Evolutionary conservation across 441 rosid species (phyloP).

Genomic region (Populus hybrid): DNA sequence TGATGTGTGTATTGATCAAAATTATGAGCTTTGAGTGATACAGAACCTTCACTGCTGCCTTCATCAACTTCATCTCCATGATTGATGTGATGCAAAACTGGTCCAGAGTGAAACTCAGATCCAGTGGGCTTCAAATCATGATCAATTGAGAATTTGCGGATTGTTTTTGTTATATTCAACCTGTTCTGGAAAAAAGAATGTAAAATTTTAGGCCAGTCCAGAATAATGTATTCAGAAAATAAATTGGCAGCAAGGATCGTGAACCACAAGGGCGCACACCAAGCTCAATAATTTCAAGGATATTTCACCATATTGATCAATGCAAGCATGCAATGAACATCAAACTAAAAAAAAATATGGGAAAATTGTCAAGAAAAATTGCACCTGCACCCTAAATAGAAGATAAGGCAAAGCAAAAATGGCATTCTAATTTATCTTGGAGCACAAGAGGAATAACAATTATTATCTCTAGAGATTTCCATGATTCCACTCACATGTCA

Average conservation of each 20-base stretch:
- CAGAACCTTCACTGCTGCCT: slow-evolving; percentile 64
- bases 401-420: neutral
- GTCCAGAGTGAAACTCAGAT: slow-evolving; percentile 74
- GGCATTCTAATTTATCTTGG: neutral
- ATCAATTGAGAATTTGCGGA: slow-evolving; percentile 91
- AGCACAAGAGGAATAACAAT: neutral
- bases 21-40: slow-evolving; percentile 44
- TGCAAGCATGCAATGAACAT: neutral
- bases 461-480: neutral
- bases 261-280: neutral
- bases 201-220: slow-evolving; percentile 12
- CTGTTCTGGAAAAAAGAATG: slow-evolving; percentile 73
- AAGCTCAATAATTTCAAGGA: neutral
- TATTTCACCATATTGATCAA: neutral
- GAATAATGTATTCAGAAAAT: neutral
- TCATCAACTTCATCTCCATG: slow-evolving; percentile 85
- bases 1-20: slow-evolving; percentile 69
- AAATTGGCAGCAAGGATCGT: neutral
- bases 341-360: neutral
- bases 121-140: slow-evolving; percentile 74
- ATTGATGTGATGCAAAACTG: slow-evolving; percentile 53
- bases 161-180: slow-evolving; percentile 93
- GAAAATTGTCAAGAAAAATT: neutral
- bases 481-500: neutral
- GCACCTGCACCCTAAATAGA: neutral